Conservation (phyloP, 1,139 yeast species). For the Scheffersomyces segobiensis region DNA sequence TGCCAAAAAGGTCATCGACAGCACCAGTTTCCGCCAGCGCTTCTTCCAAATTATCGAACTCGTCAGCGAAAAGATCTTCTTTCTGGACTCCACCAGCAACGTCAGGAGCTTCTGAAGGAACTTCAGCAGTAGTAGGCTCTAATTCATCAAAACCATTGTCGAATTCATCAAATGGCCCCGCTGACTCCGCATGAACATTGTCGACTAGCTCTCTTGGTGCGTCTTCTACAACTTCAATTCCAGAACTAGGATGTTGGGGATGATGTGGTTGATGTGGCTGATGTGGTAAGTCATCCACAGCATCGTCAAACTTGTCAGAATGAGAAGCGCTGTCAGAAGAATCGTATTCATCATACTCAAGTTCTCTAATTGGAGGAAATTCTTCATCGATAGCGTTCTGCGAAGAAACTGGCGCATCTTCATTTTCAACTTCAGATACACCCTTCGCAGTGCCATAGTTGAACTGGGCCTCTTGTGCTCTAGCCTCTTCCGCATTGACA, state of each 20-base stretch:
- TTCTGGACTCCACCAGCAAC: constrained; percentile 1
- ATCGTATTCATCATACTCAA: constrained; percentile 59
- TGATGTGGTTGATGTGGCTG: constrained; percentile 4
- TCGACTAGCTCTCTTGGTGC: constrained; percentile 1
- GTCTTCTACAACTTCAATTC: constrained; percentile 5
- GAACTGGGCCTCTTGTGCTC: constrained; percentile 14
- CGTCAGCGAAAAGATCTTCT: constrained; percentile 41
- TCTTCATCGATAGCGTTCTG: constrained; percentile 39
- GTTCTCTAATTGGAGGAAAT: constrained; percentile 72
- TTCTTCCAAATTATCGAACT: constrained; percentile 50
- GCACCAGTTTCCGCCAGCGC: constrained; percentile 51
- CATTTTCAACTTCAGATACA: background rate
- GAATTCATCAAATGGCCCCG: constrained; percentile 25
- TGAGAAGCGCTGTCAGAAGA: constrained; percentile 27
- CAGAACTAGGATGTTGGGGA: constrained; percentile 4
- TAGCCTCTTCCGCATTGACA: constrained; percentile 51
- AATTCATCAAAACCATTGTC: constrained; percentile 41
- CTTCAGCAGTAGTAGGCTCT: constrained; percentile 38
- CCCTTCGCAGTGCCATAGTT: background rate
- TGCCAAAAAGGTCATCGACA: constrained; percentile 44
- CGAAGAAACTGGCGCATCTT: background rate
- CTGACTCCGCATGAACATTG: constrained; percentile 1
- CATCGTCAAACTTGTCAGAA: constrained; percentile 40
- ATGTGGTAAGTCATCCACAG: constrained; percentile 40
- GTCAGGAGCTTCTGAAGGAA: constrained; percentile 17